A percentile compares a stretch with the other conserved stretches of the same genome.
phyloP scores from a whole-genome alignment of 1,139 yeast genomes.

The Lodderomyces margitis region DNA sequence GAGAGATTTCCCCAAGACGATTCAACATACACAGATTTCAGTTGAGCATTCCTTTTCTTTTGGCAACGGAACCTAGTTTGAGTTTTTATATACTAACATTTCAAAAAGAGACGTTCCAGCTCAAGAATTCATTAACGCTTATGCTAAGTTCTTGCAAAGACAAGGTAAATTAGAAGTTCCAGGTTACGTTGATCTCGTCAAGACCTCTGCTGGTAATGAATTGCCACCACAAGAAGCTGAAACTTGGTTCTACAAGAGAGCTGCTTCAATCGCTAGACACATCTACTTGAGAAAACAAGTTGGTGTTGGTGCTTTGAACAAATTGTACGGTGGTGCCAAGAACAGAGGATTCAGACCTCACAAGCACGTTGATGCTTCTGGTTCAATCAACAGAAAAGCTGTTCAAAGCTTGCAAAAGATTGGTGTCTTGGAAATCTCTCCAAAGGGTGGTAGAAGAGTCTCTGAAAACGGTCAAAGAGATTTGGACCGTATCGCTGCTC shows the following conservation, averaged over 20 bases:
- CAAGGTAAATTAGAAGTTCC: conserved; percentile 99
- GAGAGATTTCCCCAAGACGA: conserved; percentile 6
- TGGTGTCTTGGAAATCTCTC: conserved; percentile 94
- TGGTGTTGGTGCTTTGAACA: conserved; percentile 99
- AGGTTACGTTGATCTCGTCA: conserved; percentile 99
- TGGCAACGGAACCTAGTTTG: background rate
- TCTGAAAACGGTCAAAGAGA: conserved; percentile 99
- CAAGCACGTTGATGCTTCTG: conserved; percentile 98
- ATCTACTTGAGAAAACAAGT: conserved; percentile 99
- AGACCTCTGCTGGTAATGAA: conserved; percentile 98
- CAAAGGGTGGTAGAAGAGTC: conserved; percentile 99
- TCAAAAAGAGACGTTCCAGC: conserved; percentile 96
- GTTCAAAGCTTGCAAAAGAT: conserved; percentile 98
- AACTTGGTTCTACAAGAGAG: conserved; percentile 99
- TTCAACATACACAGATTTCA: conserved; percentile 2
- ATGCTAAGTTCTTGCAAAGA: conserved; percentile 99
- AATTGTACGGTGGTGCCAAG: conserved; percentile 98
- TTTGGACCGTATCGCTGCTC: conserved; percentile 99
- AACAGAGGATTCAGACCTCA: conserved; percentile 99
- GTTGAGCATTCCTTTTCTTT: background rate
- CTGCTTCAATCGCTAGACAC: conserved; percentile 99
- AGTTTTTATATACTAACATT: conserved; percentile 30
- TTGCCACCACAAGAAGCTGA: conserved; percentile 99
- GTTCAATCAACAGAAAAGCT: conserved; percentile 98
- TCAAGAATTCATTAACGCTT: conserved; percentile 98